A percentile compares a stretch with the other conserved stretches of the same genome.
Conservation (phyloP, 805 yeast genomes). For the Pichia rugopelliculosa region DNA sequence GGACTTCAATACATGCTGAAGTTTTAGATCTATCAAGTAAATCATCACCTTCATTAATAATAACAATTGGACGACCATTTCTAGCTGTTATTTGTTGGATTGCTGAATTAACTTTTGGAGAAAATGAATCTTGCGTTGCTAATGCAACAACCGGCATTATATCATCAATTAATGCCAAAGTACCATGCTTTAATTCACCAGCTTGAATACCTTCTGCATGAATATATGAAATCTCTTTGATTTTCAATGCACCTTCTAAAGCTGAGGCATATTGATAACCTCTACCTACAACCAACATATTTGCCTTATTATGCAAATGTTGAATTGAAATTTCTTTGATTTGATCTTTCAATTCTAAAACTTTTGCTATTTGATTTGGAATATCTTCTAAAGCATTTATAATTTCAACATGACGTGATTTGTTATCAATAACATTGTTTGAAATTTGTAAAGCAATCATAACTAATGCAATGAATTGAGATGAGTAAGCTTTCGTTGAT, state of each 20-base stretch:
- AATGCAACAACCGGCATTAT: conserved; percentile 89
- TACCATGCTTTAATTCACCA: conserved; percentile 98
- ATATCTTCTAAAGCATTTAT: conserved; percentile 78
- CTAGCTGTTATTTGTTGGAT: conserved; percentile 96
- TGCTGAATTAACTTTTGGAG: conserved; percentile 93
- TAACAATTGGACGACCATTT: conserved; percentile 91
- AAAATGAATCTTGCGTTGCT: conserved; percentile 92
- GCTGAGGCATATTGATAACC: conserved; percentile 98
- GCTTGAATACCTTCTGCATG: conserved; percentile 99
- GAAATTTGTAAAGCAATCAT: conserved; percentile 95
- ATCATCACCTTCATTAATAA: conserved; percentile 77
- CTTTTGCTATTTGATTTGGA: conserved; percentile 78
- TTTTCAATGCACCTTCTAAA: conserved; percentile 95
- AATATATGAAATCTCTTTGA: conserved; percentile 97
- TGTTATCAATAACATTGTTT: conserved; percentile 77
- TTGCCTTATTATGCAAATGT: conserved; percentile 72
- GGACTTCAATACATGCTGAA: conserved; percentile 77
- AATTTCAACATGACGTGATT: conserved; percentile 73
- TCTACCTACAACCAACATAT: conserved; percentile 87
- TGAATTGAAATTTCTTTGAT: conserved; percentile 71
- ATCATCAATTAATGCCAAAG: conserved; percentile 91
- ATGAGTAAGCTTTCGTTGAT: conserved; percentile 96
- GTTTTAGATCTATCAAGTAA: conserved; percentile 49
- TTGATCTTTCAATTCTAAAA: conserved; percentile 61
- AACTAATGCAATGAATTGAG: conserved; percentile 94